These are phyloP conservation scores for Hypsizygus marmoreus DNA, from an alignment of 768 basidiomycete species.

Conservation along the genomic window DNA sequence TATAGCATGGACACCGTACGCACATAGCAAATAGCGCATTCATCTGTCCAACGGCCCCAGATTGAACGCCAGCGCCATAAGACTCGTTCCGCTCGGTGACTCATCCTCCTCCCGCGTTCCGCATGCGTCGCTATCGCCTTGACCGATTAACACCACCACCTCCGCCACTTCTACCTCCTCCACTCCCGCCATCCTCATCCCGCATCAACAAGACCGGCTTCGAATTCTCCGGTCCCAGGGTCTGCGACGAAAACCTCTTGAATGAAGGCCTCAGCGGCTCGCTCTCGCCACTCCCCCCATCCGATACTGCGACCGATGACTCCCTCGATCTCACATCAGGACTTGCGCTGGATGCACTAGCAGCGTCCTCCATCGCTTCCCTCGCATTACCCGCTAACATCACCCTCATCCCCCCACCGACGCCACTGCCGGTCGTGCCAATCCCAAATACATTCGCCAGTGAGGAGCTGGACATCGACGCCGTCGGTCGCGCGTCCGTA, in stretches of 20 bases:
- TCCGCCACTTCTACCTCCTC: constrained; percentile 8
- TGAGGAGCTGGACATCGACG: constrained; percentile 28
- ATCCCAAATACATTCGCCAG: constrained; percentile 42
- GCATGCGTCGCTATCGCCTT: constrained; percentile 20
- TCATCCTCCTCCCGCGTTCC: constrained; percentile 37
- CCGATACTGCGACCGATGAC: constrained; percentile 36
- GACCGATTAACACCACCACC: neutral
- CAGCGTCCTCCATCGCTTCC: constrained; percentile 3
- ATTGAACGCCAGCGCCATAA: neutral
- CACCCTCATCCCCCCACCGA: neutral
- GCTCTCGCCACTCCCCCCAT: constrained; percentile 27
- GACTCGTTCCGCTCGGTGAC: constrained; percentile 17
- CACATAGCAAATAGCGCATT: no score
- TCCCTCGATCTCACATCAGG: constrained; percentile 23
- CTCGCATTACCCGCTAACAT: neutral
- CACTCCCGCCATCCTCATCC: constrained; percentile 27
- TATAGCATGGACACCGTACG: no score
- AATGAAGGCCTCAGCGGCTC: constrained; percentile 57
- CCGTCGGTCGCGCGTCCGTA: constrained; percentile 17
- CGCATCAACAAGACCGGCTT: constrained; percentile 53
- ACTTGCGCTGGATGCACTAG: neutral
- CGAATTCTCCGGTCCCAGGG: constrained; percentile 58
- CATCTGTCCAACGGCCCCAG: no score
- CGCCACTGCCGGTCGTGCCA: neutral
- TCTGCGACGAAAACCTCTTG: constrained; percentile 74